phyloP scores from a whole-genome alignment of 192 early-diverging fungal genomes.

The Obelidium mucronatum region DNA sequence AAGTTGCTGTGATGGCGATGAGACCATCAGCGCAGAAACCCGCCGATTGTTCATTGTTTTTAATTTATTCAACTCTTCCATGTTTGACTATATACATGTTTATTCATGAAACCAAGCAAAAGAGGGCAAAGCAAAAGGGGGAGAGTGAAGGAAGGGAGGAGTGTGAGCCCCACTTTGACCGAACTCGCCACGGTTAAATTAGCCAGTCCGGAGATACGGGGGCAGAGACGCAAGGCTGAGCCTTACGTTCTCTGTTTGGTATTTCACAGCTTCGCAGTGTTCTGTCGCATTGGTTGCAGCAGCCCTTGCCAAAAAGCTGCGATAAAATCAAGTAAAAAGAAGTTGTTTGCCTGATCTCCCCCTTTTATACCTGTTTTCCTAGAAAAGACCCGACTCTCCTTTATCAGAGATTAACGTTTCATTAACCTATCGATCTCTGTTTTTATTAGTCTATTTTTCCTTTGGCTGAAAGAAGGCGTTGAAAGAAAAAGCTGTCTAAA shows the following conservation, averaged over 20 bases:
- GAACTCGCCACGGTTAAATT: background rate
- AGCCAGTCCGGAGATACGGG: background rate
- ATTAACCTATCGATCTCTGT: background rate
- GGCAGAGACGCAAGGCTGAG: background rate
- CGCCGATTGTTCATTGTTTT: no score
- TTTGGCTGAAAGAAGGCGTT: background rate
- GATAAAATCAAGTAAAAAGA: background rate
- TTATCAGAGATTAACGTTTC: no score
- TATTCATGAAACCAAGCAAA: no score
- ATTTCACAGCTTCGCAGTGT: background rate
- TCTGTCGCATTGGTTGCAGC: background rate
- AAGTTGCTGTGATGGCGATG: background rate
- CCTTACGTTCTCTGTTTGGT: background rate
- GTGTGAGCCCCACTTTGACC: background rate
- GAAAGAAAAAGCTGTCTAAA: no score
- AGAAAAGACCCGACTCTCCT: constrained; percentile 1
- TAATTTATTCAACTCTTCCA: no score
- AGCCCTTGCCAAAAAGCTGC: background rate
- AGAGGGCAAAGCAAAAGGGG: background rate
- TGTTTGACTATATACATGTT: no score
- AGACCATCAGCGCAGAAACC: constrained; percentile 4
- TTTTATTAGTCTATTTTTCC: background rate
- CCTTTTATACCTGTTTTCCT: background rate
- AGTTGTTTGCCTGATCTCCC: background rate
- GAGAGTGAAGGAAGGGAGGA: background rate